Percentiles rank a stretch among this genome's conserved stretches.
phyloP scores from a whole-genome alignment of 2,329 filamentous ascomycete species.

The Botryotinia convoluta region DNA sequence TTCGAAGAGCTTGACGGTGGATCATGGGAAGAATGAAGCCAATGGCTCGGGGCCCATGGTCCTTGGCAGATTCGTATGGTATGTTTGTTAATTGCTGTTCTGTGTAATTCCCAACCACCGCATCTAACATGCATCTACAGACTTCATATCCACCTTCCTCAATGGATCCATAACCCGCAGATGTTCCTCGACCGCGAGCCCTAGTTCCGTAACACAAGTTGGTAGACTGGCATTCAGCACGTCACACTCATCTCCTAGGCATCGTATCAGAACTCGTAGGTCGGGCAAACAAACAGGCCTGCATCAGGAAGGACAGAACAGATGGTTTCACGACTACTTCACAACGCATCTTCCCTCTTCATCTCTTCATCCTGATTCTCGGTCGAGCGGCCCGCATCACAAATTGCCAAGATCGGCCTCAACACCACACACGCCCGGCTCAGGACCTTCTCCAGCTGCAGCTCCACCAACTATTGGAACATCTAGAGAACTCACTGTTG shows the following conservation, averaged over 20 bases:
- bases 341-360: conserved; percentile 93
- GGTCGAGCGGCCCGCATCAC: conserved; percentile 67
- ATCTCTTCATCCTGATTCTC: conserved; percentile 84
- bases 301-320: conserved; percentile 21
- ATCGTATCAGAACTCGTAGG: conserved; percentile 13
- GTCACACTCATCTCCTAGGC: conserved; percentile 8
- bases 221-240: conserved; percentile 20
- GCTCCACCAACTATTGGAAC: conserved; percentile 59
- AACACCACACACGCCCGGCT: conserved; percentile 65
- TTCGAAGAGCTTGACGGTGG: background rate
- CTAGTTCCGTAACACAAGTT: conserved; percentile 13
- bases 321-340: conserved; percentile 88
- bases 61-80: conserved; percentile 38
- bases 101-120: background rate
- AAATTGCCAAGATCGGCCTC: conserved; percentile 84
- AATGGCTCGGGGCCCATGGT: conserved; percentile 29
- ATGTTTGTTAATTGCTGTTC: conserved; percentile 7
- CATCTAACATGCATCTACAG: conserved; percentile 24
- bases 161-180: conserved; percentile 20
- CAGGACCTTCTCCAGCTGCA: conserved; percentile 54
- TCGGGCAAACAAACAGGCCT: conserved; percentile 16
- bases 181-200: background rate
- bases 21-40: conserved; percentile 27
- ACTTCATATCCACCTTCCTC: conserved; percentile 36
- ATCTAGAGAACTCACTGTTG: conserved; percentile 80